Conservation (phyloP, 768 basidiomycete species). For the Austroboletus eburneus region DNA sequence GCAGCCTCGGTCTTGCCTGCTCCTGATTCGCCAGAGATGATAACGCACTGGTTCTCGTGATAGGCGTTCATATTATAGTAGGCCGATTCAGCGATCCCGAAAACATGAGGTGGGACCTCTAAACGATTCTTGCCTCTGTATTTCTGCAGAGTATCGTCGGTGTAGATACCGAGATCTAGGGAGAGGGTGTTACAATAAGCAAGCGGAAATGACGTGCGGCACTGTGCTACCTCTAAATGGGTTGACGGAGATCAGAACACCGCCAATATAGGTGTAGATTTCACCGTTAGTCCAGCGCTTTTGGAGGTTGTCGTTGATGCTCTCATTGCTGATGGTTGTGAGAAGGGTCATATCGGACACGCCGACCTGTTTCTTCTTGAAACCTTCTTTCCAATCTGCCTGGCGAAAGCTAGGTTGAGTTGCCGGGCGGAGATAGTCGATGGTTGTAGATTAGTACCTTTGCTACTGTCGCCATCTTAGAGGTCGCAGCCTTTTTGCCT, state of each 20-base stretch:
- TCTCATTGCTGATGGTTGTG: conserved; percentile 95
- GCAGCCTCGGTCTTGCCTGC: conserved; percentile 99
- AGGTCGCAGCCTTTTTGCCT: conserved; percentile 70
- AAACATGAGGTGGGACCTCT: conserved; percentile 97
- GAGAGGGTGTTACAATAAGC: conserved; percentile 7
- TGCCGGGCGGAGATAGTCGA: conserved; percentile 3
- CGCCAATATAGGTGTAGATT: conserved; percentile 99
- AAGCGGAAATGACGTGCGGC: neutral
- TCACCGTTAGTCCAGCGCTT: conserved; percentile 93
- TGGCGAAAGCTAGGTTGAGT: conserved; percentile 29
- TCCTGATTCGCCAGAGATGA: conserved; percentile 98
- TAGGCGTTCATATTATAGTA: conserved; percentile 99
- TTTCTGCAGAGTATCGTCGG: conserved; percentile 75
- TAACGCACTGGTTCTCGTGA: conserved; percentile 99
- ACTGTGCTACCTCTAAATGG: conserved; percentile 79
- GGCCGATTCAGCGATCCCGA: conserved; percentile 91
- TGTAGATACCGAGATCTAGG: conserved; percentile 94
- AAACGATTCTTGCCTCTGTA: conserved; percentile 98
- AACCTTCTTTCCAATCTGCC: conserved; percentile 99
- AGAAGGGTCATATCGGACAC: conserved; percentile 98
- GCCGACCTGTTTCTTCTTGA: conserved; percentile 99
- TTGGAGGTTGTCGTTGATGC: conserved; percentile 96
- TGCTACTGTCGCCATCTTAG: conserved; percentile 70
- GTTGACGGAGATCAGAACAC: conserved; percentile 98
- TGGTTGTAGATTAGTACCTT: conserved; percentile 55